Evolutionary conservation across 352 stramenopile genomes (phyloP), one percentile per base, ranked within the genome.

Genomic region (Bremia lactucae): DNA sequence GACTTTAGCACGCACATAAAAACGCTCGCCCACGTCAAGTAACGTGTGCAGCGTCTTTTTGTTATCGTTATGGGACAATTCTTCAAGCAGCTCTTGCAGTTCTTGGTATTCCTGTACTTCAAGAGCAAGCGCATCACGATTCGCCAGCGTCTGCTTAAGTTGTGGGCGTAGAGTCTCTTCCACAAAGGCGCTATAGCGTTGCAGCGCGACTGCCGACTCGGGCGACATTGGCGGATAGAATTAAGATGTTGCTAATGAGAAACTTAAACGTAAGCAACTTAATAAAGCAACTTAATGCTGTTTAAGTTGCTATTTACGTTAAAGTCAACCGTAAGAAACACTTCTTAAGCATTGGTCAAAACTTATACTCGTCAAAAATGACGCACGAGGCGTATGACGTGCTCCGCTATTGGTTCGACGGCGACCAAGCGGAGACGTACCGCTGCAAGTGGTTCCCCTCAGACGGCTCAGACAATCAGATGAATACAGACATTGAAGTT

Each of bases 1-100:
- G 24, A 85, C 63, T 47, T 89, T 86, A 24, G 76, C 62, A 35
- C 70, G 77, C 42, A 89, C 69, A 34, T 80, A 65, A 58, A 89
- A 89, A 11, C 63, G 60, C 49, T 85, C 65, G 13, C 77, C 77
- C 6, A 89, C 31, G 42, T 89, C 72, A 66, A 89, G 48, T 38
- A 89, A 64, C 41, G 66, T 58, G 22, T 72, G 46, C 28, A 75
- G 36, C 31, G 53, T 40, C 49, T 49, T 18, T 15, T 36, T 15
- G 36, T 49, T 23, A 4, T n/a, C 37, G 10, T 42, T 36, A 7
- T 26, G n/a, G 18, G 35, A 29, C 25, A 75, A 39, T 36, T 78
- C 62, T n/a, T 55, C 55, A 37, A 75, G 29, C 18, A 86, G 38
- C 29, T 71, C 69, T 14, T 49, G 48, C 34, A 80, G 52, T 46